phyloP scores from a whole-genome alignment of 2,329 filamentous ascomycete genomes.

The Incumbomyces delicatus region DNA sequence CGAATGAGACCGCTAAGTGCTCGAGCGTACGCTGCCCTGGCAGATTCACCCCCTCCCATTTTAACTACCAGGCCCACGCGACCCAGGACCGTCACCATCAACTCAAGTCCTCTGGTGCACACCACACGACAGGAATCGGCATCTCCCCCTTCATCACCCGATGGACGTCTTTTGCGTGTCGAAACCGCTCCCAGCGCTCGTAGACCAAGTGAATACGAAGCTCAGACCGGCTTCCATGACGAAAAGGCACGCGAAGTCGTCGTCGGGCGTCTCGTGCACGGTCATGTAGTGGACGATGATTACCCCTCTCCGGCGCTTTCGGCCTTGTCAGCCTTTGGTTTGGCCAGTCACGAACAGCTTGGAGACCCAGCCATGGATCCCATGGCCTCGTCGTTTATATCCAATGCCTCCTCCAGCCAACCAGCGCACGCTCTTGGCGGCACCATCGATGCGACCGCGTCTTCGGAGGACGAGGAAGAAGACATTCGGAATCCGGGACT shows the following conservation, averaged over 20 bases:
- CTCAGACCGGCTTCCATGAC: conserved; percentile 57
- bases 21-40: conserved; percentile 7
- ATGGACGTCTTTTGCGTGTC: conserved; percentile 25
- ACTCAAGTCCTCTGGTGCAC: conserved; percentile 22
- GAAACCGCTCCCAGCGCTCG: conserved; percentile 31
- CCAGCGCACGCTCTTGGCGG: conserved; percentile 68
- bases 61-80: background rate
- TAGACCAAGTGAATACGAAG: conserved; percentile 33
- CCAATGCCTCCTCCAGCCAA: conserved; percentile 65
- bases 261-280: conserved; percentile 80
- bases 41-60: background rate
- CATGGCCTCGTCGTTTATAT: conserved; percentile 75
- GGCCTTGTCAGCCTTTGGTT: conserved; percentile 41
- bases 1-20: conserved; percentile 10
- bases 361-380: conserved; percentile 58
- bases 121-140: conserved; percentile 17
- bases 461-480: conserved; percentile 88
- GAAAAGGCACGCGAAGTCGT: conserved; percentile 80
- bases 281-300: conserved; percentile 90
- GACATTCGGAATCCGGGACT: conserved; percentile 68
- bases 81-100: conserved; percentile 19
- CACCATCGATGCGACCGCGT: conserved; percentile 70
- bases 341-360: conserved; percentile 40
- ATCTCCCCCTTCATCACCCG: conserved; percentile 22
- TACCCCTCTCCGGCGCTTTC: conserved; percentile 68